Evolutionary conservation across 129 eudicot genomes (phyloP).

Genomic region (Heracleum sosnowskyi): DNA sequence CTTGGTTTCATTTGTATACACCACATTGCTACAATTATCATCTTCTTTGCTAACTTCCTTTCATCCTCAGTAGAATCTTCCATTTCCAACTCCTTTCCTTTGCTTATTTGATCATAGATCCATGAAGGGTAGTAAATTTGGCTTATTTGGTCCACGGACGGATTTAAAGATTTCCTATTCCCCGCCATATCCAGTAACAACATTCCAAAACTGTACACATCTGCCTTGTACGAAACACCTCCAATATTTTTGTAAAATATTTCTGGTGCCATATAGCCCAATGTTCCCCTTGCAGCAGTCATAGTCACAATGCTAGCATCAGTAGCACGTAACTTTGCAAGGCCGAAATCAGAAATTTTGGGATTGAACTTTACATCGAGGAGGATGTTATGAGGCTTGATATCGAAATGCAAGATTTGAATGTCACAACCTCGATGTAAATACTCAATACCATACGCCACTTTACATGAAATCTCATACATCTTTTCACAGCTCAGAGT

Average conservation of each 20-base stretch:
- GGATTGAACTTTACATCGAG: constrained; percentile 5
- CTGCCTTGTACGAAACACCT: not conserved
- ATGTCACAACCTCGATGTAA: constrained; percentile 6
- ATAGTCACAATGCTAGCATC: not conserved
- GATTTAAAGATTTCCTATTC: not conserved
- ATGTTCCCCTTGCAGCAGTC: constrained; percentile 8
- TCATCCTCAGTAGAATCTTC: not conserved
- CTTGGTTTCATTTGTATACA: constrained; percentile 10
- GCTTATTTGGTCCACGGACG: not conserved
- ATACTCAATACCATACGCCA: not conserved
- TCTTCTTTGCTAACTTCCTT: constrained; percentile 5
- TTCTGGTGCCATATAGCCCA: constrained; percentile 5
- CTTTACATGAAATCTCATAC: not conserved
- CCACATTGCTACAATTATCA: constrained; percentile 1
- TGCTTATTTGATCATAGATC: not conserved
- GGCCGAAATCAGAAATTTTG: not conserved
- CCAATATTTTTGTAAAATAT: constrained; percentile 4
- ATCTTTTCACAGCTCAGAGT: not conserved
- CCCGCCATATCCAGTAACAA: not conserved
- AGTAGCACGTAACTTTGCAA: not conserved
- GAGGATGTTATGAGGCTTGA: constrained; percentile 7
- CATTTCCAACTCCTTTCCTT: constrained; percentile 7
- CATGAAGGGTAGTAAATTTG: not conserved
- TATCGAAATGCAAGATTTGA: constrained; percentile 8
- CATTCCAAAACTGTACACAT: constrained; percentile 6